Conservation (phyloP, 2,329 filamentous ascomycete species). For the Meredithiella fracta region DNA sequence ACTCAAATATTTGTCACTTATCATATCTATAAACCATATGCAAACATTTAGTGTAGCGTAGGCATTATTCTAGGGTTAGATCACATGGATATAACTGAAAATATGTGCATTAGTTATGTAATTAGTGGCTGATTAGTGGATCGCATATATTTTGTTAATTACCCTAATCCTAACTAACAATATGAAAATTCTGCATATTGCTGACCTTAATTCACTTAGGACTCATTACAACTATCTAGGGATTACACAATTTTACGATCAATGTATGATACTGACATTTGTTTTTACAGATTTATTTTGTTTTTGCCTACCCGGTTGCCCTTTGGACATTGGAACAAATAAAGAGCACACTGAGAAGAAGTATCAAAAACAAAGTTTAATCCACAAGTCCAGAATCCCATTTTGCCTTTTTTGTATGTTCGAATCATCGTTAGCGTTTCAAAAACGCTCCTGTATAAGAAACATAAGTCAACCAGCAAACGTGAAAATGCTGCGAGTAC, state of each 20-base stretch:
- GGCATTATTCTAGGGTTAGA: background rate
- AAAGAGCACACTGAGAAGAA: conserved; percentile 8
- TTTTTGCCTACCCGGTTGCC: conserved; percentile 12
- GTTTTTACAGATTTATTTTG: conserved; percentile 12
- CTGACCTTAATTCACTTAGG: too few species aligned
- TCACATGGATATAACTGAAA: background rate
- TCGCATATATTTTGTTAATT: too few species aligned
- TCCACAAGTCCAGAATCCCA: conserved; percentile 13
- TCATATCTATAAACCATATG: too few species aligned
- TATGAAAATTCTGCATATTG: background rate
- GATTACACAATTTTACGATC: background rate
- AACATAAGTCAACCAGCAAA: conserved; percentile 12
- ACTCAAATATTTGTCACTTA: too few species aligned
- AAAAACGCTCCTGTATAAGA: conserved; percentile 12
- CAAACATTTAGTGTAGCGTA: too few species aligned
- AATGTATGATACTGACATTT: background rate
- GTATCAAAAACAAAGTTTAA: conserved; percentile 7
- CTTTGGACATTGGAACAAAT: conserved; percentile 7
- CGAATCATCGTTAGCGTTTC: conserved; percentile 14
- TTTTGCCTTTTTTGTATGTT: conserved; percentile 16
- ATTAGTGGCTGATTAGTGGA: background rate
- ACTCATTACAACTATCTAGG: too few species aligned
- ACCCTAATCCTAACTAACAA: background rate
- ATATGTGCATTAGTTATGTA: background rate
- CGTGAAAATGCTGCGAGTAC: conserved; percentile 13